A percentile compares a stretch with the other conserved stretches of the same genome.
Conservation (phyloP, 495 filamentous ascomycete genomes). For the Xylaria grammica region DNA sequence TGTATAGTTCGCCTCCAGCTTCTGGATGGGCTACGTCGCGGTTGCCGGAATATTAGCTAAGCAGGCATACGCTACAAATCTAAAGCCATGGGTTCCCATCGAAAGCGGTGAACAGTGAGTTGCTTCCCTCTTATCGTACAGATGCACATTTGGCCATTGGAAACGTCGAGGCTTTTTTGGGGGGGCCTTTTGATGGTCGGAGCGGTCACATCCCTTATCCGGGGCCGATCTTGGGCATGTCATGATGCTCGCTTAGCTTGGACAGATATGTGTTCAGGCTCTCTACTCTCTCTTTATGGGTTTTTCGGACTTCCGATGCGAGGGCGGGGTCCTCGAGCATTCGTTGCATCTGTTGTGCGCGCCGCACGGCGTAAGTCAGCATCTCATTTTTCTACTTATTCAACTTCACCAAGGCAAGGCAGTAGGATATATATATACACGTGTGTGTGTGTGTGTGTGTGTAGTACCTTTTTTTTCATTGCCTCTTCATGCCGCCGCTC, state of each 20-base stretch:
- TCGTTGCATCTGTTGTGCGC: constrained; percentile 66
- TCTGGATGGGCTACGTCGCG: neutral
- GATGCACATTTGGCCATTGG: neutral
- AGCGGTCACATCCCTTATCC: constrained; percentile 51
- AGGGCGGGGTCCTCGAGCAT: constrained; percentile 55
- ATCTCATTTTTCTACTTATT: neutral
- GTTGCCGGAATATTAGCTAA: neutral
- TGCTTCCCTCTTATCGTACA: neutral
- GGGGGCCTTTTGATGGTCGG: constrained; percentile 21
- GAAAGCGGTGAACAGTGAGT: neutral
- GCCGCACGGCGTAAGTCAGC: constrained; percentile 49
- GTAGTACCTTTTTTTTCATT: constrained; percentile 75
- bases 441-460: neutral
- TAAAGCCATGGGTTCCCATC: neutral
- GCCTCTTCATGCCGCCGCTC: constrained; percentile 81
- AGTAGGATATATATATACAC: constrained; percentile 29
- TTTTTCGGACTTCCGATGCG: constrained; percentile 78
- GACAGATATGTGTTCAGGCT: constrained; percentile 93
- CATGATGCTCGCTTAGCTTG: constrained; percentile 92
- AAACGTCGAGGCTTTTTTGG: too few species aligned
- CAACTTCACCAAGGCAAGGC: constrained; percentile 8
- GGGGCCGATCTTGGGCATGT: constrained; percentile 89
- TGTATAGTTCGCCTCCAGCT: neutral
- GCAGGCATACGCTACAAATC: neutral
- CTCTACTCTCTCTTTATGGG: constrained; percentile 95